Base-by-base conservation (phyloP, 768 basidiomycete species). In the Suillus variegatus region DNA sequence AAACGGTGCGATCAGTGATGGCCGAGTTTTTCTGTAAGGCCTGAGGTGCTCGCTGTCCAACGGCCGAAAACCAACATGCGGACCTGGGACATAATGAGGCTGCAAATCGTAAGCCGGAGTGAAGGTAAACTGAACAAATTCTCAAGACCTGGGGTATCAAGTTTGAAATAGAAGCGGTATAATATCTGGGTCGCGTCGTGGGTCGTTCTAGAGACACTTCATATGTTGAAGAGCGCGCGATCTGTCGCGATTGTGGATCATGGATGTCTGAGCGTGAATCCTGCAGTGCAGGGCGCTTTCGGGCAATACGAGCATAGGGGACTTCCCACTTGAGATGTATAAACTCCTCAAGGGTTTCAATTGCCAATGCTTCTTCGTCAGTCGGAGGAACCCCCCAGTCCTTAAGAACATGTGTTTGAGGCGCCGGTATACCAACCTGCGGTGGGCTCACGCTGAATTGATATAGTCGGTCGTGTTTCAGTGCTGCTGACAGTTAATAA, bases 321-420 rank as follows among this genome's bases (percentile, higher is more conserved):
- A 9, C 16, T 58, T 41, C 38, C 14, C 22, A 38, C 22, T 40
- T 25, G 25, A 6, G 2, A 25, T 58, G 57, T 41, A 25, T 58
- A 62, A 86, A 87, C 18, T 84, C 82, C 54, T 82, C 80, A 64
- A 87, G 74, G 22, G 80, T 78, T 25, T 71, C 66, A 18, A 84
- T 57, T 38, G 65, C 67, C 60, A 79, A 79, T 38, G 78, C 38
- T 54, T 85, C 83, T 16, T 75, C 66, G n/a, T 75, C 76, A 32
- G 73, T 71, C 14, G 66, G 64, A 9, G 67, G 69, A 25, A 71
- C 70, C 12, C 79, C 81, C 85, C 85, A 86, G 56, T 81, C 79
- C 43, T 74, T 77, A 60, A 70, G 61, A 51, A 61, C 41, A 72
- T 63, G 67, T 46, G 58, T 36, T 52, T 60, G 40, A 64, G 28